phyloP scores from a whole-genome alignment of 1,284 basidiomycete species.

The Malassezia japonica region DNA sequence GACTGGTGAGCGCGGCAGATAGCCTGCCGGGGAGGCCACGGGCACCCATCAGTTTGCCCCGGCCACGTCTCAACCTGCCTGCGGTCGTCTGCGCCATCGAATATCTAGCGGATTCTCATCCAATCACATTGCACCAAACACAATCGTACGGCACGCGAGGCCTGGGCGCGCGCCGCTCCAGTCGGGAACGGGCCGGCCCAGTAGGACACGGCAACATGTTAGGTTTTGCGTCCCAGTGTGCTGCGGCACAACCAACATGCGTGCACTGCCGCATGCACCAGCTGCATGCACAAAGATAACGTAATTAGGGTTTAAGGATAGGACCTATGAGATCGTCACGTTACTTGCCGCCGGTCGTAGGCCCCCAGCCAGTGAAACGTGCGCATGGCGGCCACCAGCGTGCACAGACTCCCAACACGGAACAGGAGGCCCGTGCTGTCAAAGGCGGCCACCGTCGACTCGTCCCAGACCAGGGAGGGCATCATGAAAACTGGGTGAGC shows the following conservation, averaged over 20 bases:
- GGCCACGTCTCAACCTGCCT: slow-evolving; percentile 2
- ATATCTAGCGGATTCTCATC: neutral
- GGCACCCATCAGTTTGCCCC: neutral
- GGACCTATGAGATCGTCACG: too few species aligned
- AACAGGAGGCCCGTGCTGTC: slow-evolving; percentile 19
- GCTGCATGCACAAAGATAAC: too few species aligned
- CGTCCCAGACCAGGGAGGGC: slow-evolving; percentile 3
- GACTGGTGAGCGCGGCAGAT: neutral
- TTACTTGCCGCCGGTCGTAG: too few species aligned
- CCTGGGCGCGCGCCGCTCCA: too few species aligned
- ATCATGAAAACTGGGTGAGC: slow-evolving; percentile 10
- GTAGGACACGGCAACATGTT: too few species aligned
- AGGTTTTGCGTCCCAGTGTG: too few species aligned
- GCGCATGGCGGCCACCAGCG: slow-evolving; percentile 11
- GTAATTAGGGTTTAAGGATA: too few species aligned
- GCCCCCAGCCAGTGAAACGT: slow-evolving; percentile 13
- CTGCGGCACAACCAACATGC: too few species aligned
- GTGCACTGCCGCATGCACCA: too few species aligned
- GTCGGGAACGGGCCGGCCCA: too few species aligned
- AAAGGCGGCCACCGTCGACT: slow-evolving; percentile 2
- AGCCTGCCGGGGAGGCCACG: slow-evolving; percentile 1
- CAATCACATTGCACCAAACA: neutral
- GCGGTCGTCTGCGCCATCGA: neutral
- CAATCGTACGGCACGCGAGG: too few species aligned
- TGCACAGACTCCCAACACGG: slow-evolving; percentile 16